phyloP scores from a whole-genome alignment of 306 rosid species.

The Senna siamea region DNA sequence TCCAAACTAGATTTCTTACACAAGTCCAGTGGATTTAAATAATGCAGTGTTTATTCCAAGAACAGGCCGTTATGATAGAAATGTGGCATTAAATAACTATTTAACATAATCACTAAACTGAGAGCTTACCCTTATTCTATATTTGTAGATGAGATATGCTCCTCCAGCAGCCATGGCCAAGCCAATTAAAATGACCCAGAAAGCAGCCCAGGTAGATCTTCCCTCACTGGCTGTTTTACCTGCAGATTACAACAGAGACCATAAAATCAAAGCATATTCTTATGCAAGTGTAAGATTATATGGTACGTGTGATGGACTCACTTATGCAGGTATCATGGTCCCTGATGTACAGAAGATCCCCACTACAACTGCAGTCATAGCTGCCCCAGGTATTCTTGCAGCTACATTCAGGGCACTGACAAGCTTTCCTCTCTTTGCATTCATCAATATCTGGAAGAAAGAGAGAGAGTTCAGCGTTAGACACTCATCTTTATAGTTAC shows the following conservation, averaged over 20 bases:
- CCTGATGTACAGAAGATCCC: slow-evolving; percentile 78
- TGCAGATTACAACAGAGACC: slow-evolving; percentile 48
- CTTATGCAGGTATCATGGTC: slow-evolving; percentile 94
- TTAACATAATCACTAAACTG: slow-evolving; percentile 35
- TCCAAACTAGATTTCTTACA: too few relatives aligned
- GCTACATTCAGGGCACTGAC: slow-evolving; percentile 88
- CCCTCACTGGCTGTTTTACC: slow-evolving; percentile 74
- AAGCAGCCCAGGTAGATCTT: slow-evolving; percentile 78
- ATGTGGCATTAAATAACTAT: background rate
- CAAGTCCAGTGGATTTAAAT: background rate
- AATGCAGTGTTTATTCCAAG: slow-evolving; percentile 5
- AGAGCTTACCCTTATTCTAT: slow-evolving; percentile 82
- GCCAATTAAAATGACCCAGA: slow-evolving; percentile 83
- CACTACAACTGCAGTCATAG: slow-evolving; percentile 79
- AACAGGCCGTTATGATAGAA: background rate
- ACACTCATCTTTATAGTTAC: background rate
- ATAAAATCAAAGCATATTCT: slow-evolving; percentile 26
- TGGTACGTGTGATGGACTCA: slow-evolving; percentile 51
- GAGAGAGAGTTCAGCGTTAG: slow-evolving; percentile 19
- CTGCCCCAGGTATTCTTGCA: slow-evolving; percentile 94
- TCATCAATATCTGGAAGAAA: slow-evolving; percentile 71
- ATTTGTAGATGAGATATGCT: slow-evolving; percentile 86
- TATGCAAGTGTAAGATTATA: slow-evolving; percentile 6
- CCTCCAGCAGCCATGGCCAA: slow-evolving; percentile 84
- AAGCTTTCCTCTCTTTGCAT: slow-evolving; percentile 83